These are phyloP conservation scores for Solanum stenotomum DNA, from an alignment of 257 asterid genomes.

Conservation along the genomic window DNA sequence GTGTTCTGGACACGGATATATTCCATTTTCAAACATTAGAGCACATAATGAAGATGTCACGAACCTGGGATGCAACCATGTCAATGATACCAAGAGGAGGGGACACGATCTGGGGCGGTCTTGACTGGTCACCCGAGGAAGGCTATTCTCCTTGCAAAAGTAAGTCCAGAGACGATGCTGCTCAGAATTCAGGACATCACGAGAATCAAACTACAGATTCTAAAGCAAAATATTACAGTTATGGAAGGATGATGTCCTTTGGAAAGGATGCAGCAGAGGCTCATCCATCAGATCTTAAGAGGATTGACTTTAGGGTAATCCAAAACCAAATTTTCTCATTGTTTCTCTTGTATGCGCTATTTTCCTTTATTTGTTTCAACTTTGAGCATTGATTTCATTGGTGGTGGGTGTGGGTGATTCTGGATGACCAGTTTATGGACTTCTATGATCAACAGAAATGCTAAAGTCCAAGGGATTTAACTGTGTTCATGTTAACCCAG, in stretches of 20 bases:
- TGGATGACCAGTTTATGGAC: neutral
- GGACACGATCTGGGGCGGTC: slow-evolving; percentile 86
- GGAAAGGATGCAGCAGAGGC: slow-evolving; percentile 58
- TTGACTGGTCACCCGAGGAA: slow-evolving; percentile 91
- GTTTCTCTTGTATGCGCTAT: neutral
- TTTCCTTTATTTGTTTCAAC: neutral
- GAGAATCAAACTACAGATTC: slow-evolving; percentile 21
- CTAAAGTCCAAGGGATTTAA: neutral
- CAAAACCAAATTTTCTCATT: neutral
- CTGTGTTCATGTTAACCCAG: neutral
- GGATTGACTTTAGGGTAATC: slow-evolving; percentile 75
- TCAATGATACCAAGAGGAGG: slow-evolving; percentile 96
- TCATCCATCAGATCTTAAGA: slow-evolving; percentile 51
- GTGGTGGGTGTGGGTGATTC: neutral
- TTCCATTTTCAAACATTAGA: slow-evolving; percentile 74
- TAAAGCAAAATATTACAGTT: slow-evolving; percentile 23
- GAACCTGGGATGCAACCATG: slow-evolving; percentile 97
- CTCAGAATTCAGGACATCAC: slow-evolving; percentile 18
- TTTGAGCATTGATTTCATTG: neutral
- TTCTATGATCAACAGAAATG: neutral
- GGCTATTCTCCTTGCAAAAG: slow-evolving; percentile 39
- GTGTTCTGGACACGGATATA: slow-evolving; percentile 59
- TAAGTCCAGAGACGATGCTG: slow-evolving; percentile 20
- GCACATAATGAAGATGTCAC: slow-evolving; percentile 84
- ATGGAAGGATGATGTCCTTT: slow-evolving; percentile 76